Evolutionary conservation across 768 basidiomycete species (phyloP).

Genomic region (Lentinula detonsa): DNA sequence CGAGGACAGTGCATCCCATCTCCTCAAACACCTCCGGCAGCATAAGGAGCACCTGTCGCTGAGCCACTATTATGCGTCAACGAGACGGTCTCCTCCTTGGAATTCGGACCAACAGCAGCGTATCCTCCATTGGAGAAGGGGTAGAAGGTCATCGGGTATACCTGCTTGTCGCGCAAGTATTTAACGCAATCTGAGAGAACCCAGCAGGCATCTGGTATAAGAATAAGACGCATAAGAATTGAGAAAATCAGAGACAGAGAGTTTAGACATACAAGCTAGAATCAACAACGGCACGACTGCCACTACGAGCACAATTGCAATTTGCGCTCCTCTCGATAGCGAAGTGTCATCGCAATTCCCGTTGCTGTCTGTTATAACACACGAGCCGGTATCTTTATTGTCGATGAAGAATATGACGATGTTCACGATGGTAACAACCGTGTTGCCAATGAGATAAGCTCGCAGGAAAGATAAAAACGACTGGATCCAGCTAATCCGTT

Average conservation of each 20-base stretch:
- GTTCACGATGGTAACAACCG: not conserved
- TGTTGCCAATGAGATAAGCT: not conserved
- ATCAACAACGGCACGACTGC: not conserved
- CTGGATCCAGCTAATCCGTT: not conserved
- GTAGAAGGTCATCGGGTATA: not conserved
- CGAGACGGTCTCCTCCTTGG: not conserved
- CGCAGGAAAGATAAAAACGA: not conserved
- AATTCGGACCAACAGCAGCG: not conserved
- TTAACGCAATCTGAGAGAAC: constrained; percentile 5
- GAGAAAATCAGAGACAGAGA: not conserved
- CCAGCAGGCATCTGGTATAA: constrained; percentile 5
- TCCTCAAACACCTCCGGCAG: not conserved
- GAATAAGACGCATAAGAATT: not conserved
- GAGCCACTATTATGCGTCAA: constrained; percentile 2
- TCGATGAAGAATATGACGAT: constrained; percentile 2
- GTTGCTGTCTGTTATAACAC: not conserved
- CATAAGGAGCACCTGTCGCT: not conserved
- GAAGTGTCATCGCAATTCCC: not conserved
- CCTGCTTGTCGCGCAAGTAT: not conserved
- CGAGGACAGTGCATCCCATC: no score
- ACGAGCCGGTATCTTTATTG: not conserved
- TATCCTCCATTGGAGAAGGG: not conserved
- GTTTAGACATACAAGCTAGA: not conserved
- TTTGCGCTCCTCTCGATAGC: not conserved
- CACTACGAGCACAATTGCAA: not conserved